A percentile compares a stretch with the other conserved stretches of the same genome.
Evolutionary conservation across 768 basidiomycete genomes (phyloP).

Genomic region (Fomitopsis serialis): DNA sequence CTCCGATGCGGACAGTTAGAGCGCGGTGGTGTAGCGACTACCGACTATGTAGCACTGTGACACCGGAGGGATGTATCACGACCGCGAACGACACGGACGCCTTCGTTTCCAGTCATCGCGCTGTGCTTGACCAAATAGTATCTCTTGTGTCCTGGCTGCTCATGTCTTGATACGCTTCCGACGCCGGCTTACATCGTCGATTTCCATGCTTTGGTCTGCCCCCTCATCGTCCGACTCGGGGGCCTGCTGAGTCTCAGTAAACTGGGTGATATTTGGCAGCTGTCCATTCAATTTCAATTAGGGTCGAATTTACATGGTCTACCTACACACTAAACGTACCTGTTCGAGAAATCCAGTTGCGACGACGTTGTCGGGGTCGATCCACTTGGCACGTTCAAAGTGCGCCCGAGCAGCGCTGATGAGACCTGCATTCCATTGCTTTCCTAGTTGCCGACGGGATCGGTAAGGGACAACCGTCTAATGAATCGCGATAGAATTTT

Average conservation of each 20-base stretch:
- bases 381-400: conserved; percentile 53
- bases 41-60: no score
- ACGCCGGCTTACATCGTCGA: conserved; percentile 20
- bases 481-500: not conserved
- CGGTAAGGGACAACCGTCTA: not conserved
- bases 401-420: conserved; percentile 57
- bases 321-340: conserved; percentile 30
- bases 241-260: conserved; percentile 11
- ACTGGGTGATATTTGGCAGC: conserved; percentile 11
- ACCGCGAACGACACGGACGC: no score
- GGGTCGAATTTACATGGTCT: conserved; percentile 2
- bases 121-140: not conserved
- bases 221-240: conserved; percentile 37
- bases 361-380: conserved; percentile 56
- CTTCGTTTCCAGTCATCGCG: no score
- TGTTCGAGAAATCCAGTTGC: conserved; percentile 49
- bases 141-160: not conserved
- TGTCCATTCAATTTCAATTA: no score
- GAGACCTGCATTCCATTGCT: conserved; percentile 25
- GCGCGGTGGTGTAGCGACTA: not conserved
- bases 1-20: conserved; percentile 47
- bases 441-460: not conserved
- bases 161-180: conserved; percentile 32
- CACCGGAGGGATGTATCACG: no score
- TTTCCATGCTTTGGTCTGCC: conserved; percentile 30